Base-by-base conservation (phyloP, 805 yeast genomes). In the Ogataea paradorogensis region DNA sequence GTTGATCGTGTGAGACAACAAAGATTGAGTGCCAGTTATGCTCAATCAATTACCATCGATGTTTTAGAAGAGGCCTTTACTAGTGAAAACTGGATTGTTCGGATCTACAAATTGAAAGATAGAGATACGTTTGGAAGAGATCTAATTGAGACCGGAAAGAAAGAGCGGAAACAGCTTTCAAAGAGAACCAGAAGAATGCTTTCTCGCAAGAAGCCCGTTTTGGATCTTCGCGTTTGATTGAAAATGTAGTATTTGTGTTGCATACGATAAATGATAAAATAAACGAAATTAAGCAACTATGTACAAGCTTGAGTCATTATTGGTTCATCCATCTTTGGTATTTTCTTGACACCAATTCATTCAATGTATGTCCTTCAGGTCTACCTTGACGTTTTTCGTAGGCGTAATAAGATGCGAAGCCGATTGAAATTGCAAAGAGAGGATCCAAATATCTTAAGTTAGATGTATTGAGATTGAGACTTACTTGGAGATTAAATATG, bases 51-150 rank as follows among this genome's bases (percentile, higher is more conserved):
- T 48, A 71, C 76, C 28, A 71, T 91, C 54, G 82, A 82, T 58
- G 82, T 82, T 38, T 71, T 91, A 28, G 98, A 93, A 55, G 99
- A 93, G 71, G 99, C 83, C 0, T 93, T 82, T 68, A 93, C 99
- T 1, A 74, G 91, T 33, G 95, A 89, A 60, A 95, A 93, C 72
- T 95, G 97, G 97, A 76, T 93, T 52, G 97, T 93, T 14, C 80
- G 99, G 67, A 77, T 93, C 46, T 93, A 87, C 70, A 85, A 88
- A 71, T 85, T 93, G 51, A 93, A 89, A 66, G 91, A 88, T 45
- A 71, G 75, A 43, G 99, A 93, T 63, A 78, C 77, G 45, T 78
- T 86, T 50, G 99, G 98, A 34, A 80, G 99, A 63, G 82, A 79
- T 51, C 67, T 82, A 51, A 67, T 69, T 28, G 69, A 72, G n/a